A percentile compares a stretch with the other conserved stretches of the same genome.
phyloP scores from a whole-genome alignment of 768 basidiomycete species.

The Trametopsis cervina region DNA sequence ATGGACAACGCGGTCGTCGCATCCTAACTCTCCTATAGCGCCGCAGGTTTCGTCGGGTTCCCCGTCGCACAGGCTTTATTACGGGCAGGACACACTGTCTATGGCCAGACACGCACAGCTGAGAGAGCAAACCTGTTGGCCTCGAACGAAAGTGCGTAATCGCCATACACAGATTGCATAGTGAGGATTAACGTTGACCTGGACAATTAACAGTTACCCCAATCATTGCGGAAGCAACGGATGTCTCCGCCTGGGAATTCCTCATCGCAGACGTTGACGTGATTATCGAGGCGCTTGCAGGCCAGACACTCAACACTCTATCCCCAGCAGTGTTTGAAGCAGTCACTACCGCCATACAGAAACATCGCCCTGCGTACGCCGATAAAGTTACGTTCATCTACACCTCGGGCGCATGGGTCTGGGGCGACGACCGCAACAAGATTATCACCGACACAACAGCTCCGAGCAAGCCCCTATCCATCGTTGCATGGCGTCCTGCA shows the following conservation, averaged over 20 bases:
- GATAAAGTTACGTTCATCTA: constrained; percentile 39
- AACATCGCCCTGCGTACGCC: constrained; percentile 24
- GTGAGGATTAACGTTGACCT: neutral
- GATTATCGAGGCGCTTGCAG: constrained; percentile 28
- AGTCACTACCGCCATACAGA: constrained; percentile 20
- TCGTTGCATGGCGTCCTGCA: constrained; percentile 28
- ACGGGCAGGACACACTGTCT: constrained; percentile 40
- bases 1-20: neutral
- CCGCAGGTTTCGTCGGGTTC: constrained; percentile 38
- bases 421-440: constrained; percentile 29
- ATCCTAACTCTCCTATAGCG: constrained; percentile 20
- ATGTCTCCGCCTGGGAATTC: constrained; percentile 21
- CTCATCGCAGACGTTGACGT: constrained; percentile 28
- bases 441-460: constrained; percentile 30
- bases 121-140: constrained; percentile 28
- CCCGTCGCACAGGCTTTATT: constrained; percentile 38
- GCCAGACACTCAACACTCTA: constrained; percentile 9
- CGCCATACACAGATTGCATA: neutral
- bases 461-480: constrained; percentile 17
- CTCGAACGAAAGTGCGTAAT: constrained; percentile 32
- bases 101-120: constrained; percentile 34
- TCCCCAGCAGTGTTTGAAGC: constrained; percentile 15
- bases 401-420: constrained; percentile 39
- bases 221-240: constrained; percentile 22
- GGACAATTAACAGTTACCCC: constrained; percentile 30